Evolutionary conservation across 2,329 filamentous ascomycete species (phyloP).

Genomic region (Claviceps purpurea): DNA sequence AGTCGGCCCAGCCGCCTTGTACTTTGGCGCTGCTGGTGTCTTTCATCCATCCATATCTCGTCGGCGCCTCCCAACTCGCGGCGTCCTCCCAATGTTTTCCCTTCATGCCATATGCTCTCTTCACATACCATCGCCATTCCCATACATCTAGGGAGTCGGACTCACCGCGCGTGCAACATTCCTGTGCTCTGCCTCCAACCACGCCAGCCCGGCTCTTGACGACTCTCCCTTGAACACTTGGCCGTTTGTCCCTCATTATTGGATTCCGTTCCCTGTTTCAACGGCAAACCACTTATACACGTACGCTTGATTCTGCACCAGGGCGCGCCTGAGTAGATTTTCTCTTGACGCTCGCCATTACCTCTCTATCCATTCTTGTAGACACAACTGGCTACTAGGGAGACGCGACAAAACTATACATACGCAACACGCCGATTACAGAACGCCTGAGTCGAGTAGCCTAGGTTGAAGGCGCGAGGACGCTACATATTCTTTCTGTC

Average conservation of each 20-base stretch:
- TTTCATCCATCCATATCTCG: slow-evolving; percentile 7
- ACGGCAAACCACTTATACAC: slow-evolving; percentile 1
- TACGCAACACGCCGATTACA: neutral
- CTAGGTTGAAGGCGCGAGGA: neutral
- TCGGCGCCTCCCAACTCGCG: slow-evolving; percentile 2
- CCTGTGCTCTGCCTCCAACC: slow-evolving; percentile 4
- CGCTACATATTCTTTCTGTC: neutral
- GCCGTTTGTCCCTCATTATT: slow-evolving; percentile 5
- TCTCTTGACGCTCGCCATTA: neutral
- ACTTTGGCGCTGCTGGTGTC: neutral
- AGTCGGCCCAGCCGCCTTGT: neutral
- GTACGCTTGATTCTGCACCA: neutral
- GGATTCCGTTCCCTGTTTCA: slow-evolving; percentile 9
- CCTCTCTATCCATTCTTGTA: neutral
- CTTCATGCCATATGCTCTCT: neutral
- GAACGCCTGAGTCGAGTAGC: neutral
- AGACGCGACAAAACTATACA: neutral
- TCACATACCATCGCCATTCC: slow-evolving; percentile 3
- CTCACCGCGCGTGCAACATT: slow-evolving; percentile 5
- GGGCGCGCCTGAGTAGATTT: neutral
- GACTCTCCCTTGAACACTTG: slow-evolving; percentile 3
- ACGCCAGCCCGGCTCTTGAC: slow-evolving; percentile 1
- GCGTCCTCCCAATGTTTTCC: neutral
- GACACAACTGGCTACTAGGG: neutral
- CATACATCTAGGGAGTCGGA: neutral